Evolutionary conservation across 179 eudicot genomes (phyloP), one percentile per base, ranked within the genome.

Genomic region (Heliamphora pulchella): DNA sequence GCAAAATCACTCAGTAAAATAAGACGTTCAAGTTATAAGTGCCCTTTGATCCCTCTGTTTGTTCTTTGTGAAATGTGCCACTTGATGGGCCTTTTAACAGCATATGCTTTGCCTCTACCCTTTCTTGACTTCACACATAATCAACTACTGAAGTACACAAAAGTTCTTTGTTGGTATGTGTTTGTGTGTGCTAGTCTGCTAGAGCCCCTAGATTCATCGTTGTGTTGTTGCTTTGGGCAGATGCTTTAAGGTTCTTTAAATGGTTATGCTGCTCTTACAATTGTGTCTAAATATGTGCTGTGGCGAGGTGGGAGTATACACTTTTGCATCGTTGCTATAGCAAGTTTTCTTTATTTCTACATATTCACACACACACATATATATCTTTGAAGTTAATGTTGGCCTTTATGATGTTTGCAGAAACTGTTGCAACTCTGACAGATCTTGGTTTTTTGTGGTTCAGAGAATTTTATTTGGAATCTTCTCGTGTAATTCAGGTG

Each of bases 401-500:
- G 67, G 68, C 83, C 50, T 76, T 80, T 83, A 39, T 84, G 79
- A 44, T 90, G 53, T 82, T 80, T 93, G 86, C 96, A 96, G 98
- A 85, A 64, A 91, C 98, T 51, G 86, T 94, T 74, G 92, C 92
- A 79, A 91, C 88, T 64, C 87, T 96, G 87, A 91, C 98, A 50
- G 99, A 96, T 89, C 92, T 96, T 84, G 99, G 99, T 78, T 94
- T 96, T 82, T 86, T 94, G 71, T 96, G 98, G 99, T 94, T 96
- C 86, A 92, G 99, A 91, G 99, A 96, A 81, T 96, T 96, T 82
- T 96, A 96, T 85, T 85, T 96, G 86, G 99, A 96, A 83, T 92
- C 99, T 80, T 96, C 98, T 82, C 98, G 98, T 84, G 98, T 96
- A 74, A 96, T 96, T 81, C 99, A 96, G 99, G 99, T 96, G 86